Percentiles rank a stretch among this genome's conserved stretches.
Evolutionary conservation across 148 eudicot species (phyloP).

Genomic region (Amaranthus cruentus): DNA sequence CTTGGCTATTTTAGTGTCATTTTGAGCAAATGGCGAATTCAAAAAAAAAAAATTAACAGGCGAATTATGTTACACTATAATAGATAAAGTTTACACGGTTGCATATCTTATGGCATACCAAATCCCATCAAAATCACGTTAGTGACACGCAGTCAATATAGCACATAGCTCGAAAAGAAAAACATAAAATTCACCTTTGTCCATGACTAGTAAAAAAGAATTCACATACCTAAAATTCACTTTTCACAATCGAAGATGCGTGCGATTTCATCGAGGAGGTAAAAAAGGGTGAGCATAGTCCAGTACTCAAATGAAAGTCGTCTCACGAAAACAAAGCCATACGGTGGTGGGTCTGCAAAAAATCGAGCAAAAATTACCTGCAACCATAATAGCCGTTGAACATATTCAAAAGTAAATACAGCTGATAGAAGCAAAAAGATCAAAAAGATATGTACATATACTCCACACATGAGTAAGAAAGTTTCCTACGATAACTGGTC

Average conservation of each 20-base stretch:
- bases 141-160: not conserved
- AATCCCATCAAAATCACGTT: not conserved
- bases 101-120: conserved; percentile 5
- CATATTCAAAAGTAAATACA: conserved; percentile 16
- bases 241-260: not conserved
- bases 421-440: conserved; percentile 12
- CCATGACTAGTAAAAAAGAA: not conserved
- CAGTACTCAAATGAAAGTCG: conserved; percentile 17
- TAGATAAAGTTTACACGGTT: not conserved
- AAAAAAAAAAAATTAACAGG: too few species aligned
- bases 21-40: too few species aligned
- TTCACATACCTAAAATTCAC: conserved; percentile 15
- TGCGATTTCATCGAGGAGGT: conserved; percentile 11
- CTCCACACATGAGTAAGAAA: conserved; percentile 35
- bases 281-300: conserved; percentile 16
- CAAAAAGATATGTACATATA: conserved; percentile 15
- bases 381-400: conserved; percentile 27
- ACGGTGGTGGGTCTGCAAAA: conserved; percentile 23
- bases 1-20: too few species aligned
- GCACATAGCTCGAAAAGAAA: not conserved
- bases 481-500: conserved; percentile 33
- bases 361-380: conserved; percentile 20
- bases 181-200: not conserved
- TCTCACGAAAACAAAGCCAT: conserved; percentile 12
- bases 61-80: not conserved